These are phyloP conservation scores for Populus nigra DNA, from an alignment of 345 rosid species.

Conservation along the genomic window DNA sequence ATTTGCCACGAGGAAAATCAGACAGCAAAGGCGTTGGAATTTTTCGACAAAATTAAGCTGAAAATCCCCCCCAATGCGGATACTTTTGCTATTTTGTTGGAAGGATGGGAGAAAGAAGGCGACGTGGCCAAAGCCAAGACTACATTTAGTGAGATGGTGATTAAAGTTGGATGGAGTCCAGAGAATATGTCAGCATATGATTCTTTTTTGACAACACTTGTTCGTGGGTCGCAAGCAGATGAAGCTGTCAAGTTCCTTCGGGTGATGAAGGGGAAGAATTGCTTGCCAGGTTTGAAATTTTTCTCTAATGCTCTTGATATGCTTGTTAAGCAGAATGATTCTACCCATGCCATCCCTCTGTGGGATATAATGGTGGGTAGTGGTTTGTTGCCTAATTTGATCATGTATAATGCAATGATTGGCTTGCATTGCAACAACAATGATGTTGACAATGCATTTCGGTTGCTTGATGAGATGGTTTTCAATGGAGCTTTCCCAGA, in stretches of 20 bases:
- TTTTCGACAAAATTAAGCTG: slow-evolving; percentile 37
- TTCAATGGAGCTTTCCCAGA: slow-evolving; percentile 52
- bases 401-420: slow-evolving; percentile 48
- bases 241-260: slow-evolving; percentile 45
- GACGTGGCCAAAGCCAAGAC: slow-evolving; percentile 45
- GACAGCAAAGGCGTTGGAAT: slow-evolving; percentile 36
- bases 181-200: slow-evolving; percentile 33
- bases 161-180: slow-evolving; percentile 39
- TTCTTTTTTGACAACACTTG: slow-evolving; percentile 38
- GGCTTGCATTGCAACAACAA: slow-evolving; percentile 44
- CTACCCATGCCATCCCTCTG: slow-evolving; percentile 19
- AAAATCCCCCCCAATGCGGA: slow-evolving; percentile 47
- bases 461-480: slow-evolving; percentile 53
- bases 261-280: slow-evolving; percentile 45
- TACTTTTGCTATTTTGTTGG: slow-evolving; percentile 47
- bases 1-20: slow-evolving; percentile 40
- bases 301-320: slow-evolving; percentile 45
- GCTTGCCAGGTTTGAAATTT: slow-evolving; percentile 53
- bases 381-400: slow-evolving; percentile 45
- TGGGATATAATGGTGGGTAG: slow-evolving; percentile 46
- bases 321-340: slow-evolving; percentile 41
- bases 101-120: slow-evolving; percentile 65
- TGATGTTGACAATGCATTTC: slow-evolving; percentile 37
- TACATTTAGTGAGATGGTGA: slow-evolving; percentile 51
- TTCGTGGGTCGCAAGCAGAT: slow-evolving; percentile 26